Evolutionary conservation across 129 eudicot species (phyloP).

Genomic region (Ambrosia trifida): DNA sequence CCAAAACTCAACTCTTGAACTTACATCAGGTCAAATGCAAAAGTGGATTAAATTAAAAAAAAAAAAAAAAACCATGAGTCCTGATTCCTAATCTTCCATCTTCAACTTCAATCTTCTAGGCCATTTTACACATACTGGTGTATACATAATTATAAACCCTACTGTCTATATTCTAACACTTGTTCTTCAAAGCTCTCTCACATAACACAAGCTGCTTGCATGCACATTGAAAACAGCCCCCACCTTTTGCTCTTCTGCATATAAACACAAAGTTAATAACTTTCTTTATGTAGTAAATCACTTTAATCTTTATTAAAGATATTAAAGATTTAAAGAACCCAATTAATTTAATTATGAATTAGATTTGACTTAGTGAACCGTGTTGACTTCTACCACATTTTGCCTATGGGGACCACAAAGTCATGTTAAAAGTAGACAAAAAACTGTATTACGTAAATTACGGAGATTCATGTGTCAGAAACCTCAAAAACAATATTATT

Average conservation of each 20-base stretch:
- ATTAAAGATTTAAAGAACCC: no score
- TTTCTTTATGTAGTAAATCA: neutral
- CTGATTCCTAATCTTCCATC: conserved; percentile 15
- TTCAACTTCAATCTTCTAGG: conserved; percentile 10
- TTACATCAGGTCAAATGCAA: conserved; percentile 20
- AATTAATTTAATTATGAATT: no score
- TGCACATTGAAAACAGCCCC: conserved; percentile 84
- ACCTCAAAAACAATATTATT: neutral
- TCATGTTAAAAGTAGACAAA: conserved; percentile 27
- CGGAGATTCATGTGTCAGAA: conserved; percentile 40
- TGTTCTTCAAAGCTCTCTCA: conserved; percentile 21
- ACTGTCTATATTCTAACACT: conserved; percentile 9
- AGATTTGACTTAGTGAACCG: neutral
- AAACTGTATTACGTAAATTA: conserved; percentile 24
- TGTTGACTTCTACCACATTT: neutral
- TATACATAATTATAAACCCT: conserved; percentile 12
- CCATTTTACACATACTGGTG: conserved; percentile 18
- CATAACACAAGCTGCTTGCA: conserved; percentile 60
- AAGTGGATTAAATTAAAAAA: conserved; percentile 22
- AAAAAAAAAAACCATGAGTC: neutral
- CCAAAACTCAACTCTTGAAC: conserved; percentile 30
- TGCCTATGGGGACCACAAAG: conserved; percentile 16
- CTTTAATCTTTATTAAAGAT: neutral
- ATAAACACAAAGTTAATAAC: conserved; percentile 10
- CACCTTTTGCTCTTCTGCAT: conserved; percentile 70